Conservation (phyloP, 768 basidiomycete genomes). For the Trametes punicea region DNA sequence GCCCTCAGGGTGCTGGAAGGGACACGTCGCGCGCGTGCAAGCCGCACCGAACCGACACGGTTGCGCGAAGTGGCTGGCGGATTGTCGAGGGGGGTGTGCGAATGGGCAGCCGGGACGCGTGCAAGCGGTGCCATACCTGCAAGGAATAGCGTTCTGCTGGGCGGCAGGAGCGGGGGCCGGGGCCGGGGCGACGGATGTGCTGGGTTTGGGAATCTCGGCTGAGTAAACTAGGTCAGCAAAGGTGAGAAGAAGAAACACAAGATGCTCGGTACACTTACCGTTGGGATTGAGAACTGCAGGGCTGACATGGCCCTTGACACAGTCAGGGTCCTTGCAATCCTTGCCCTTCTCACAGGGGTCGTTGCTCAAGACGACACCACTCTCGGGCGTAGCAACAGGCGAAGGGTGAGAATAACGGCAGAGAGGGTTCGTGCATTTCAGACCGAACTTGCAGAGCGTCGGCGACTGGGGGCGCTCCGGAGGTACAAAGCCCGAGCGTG, state of each 20-base stretch:
- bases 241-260: not conserved
- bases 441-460: constrained; percentile 88
- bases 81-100: constrained; percentile 53
- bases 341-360: constrained; percentile 90
- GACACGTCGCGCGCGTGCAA: constrained; percentile 83
- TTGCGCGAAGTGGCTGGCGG: constrained; percentile 27
- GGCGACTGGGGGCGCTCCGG: constrained; percentile 85
- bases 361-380: constrained; percentile 90
- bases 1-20: constrained; percentile 86
- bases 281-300: constrained; percentile 73
- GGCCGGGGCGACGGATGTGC: constrained; percentile 35
- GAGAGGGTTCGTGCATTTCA: constrained; percentile 86
- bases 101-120: constrained; percentile 70
- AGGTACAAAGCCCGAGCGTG: constrained; percentile 48
- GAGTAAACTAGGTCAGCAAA: not conserved
- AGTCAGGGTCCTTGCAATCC: constrained; percentile 91
- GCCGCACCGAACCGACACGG: constrained; percentile 81
- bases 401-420: constrained; percentile 95
- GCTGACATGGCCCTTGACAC: constrained; percentile 87
- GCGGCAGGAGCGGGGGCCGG: constrained; percentile 22
- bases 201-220: constrained; percentile 34
- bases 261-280: constrained; percentile 38
- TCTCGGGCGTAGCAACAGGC: constrained; percentile 94
- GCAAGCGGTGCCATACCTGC: constrained; percentile 70
- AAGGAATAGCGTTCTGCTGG: constrained; percentile 36